Evolutionary conservation across 495 filamentous ascomycete genomes (phyloP).

Genomic region (Corynascus novoguineensis): DNA sequence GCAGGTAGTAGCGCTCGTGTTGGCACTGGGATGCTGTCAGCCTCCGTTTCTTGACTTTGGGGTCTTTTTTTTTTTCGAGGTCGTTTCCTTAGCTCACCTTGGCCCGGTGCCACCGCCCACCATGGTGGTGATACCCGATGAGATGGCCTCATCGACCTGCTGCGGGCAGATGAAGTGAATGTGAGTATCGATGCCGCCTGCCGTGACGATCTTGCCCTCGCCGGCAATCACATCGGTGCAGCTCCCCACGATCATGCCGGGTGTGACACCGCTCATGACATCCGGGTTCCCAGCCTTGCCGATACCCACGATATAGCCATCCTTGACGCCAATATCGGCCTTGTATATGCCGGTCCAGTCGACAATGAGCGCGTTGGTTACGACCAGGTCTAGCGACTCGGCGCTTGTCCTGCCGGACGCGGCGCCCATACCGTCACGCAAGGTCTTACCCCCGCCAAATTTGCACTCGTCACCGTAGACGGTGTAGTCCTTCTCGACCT

Average conservation of each 20-base stretch:
- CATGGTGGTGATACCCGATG: slow-evolving; percentile 87
- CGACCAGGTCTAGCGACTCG: slow-evolving; percentile 76
- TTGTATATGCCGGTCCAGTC: slow-evolving; percentile 95
- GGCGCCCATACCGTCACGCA: slow-evolving; percentile 96
- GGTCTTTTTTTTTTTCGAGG: too few relatives aligned
- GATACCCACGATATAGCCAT: slow-evolving; percentile 83
- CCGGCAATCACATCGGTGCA: slow-evolving; percentile 96
- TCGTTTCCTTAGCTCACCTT: too few relatives aligned
- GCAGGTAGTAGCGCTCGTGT: slow-evolving; percentile 91
- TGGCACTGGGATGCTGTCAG: slow-evolving; percentile 55
- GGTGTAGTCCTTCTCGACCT: slow-evolving; percentile 83
- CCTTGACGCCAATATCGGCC: slow-evolving; percentile 91
- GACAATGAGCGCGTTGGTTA: slow-evolving; percentile 88
- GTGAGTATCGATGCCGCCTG: slow-evolving; percentile 87
- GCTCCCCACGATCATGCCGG: slow-evolving; percentile 74
- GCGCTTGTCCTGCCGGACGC: slow-evolving; percentile 66
- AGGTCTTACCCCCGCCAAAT: slow-evolving; percentile 92
- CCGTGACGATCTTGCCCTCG: slow-evolving; percentile 88
- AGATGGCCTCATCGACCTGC: slow-evolving; percentile 78
- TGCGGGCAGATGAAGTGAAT: slow-evolving; percentile 98
- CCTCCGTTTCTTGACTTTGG: background rate
- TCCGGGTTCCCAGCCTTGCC: slow-evolving; percentile 97
- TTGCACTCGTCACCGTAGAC: slow-evolving; percentile 89
- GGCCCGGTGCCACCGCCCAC: slow-evolving; percentile 93
- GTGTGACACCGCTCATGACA: slow-evolving; percentile 83